Percentiles rank a stretch among this genome's conserved stretches.
Conservation (phyloP, 2,329 filamentous ascomycete species). For the Purpureocillium takamizusanense region DNA sequence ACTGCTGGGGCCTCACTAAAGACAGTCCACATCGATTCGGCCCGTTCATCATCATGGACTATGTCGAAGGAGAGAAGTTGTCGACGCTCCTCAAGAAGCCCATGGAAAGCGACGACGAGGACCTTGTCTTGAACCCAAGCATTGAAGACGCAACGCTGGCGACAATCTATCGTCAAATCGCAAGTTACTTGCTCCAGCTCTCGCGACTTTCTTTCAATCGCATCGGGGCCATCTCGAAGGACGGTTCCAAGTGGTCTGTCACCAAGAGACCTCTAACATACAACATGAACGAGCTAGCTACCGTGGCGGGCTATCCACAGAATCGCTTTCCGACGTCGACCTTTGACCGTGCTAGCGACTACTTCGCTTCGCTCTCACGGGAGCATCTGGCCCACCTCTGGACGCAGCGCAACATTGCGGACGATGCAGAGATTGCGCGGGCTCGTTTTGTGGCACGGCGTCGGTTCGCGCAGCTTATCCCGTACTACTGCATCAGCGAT, state of each 20-base stretch:
- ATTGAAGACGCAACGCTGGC: conserved; percentile 12
- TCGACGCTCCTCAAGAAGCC: conserved; percentile 15
- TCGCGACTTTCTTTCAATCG: conserved; percentile 18
- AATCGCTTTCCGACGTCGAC: conserved; percentile 17
- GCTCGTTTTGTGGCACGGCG: conserved; percentile 22
- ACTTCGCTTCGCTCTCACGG: conserved; percentile 16
- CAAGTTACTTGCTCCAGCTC: conserved; percentile 17
- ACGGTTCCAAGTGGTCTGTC: conserved; percentile 18
- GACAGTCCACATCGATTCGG: conserved; percentile 20
- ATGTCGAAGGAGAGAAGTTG: conserved; percentile 15
- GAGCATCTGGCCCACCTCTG: conserved; percentile 17
- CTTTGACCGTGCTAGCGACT: conserved; percentile 21
- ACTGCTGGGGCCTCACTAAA: conserved; percentile 15
- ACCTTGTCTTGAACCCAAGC: conserved; percentile 9
- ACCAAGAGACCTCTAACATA: conserved; percentile 25
- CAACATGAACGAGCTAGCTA: conserved; percentile 28
- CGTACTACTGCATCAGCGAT: conserved; percentile 18
- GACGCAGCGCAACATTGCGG: conserved; percentile 21
- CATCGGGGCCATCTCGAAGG: conserved; percentile 24
- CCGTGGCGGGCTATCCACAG: conserved; percentile 19
- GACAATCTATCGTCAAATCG: conserved; percentile 14
- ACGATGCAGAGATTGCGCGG: conserved; percentile 15
- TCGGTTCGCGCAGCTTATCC: conserved; percentile 20
- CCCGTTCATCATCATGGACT: conserved; percentile 24
- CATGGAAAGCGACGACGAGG: conserved; percentile 12